Conservation (phyloP, 2,329 filamentous ascomycete species). For the Colletotrichum tabaci region DNA sequence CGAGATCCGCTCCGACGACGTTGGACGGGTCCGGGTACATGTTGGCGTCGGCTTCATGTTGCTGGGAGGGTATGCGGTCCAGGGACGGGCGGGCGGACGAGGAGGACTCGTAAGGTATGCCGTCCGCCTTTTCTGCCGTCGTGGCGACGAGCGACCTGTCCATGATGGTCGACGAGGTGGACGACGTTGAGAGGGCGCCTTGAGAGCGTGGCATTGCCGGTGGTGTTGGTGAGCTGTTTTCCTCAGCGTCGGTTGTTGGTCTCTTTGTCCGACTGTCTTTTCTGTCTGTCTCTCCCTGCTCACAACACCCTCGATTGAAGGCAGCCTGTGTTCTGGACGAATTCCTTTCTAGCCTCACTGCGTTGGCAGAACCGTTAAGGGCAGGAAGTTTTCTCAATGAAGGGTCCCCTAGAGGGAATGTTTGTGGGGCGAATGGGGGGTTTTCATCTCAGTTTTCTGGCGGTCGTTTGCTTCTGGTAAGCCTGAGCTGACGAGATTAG, state of each 20-base stretch:
- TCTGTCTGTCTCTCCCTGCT: neutral
- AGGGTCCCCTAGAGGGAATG: neutral
- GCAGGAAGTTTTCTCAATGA: neutral
- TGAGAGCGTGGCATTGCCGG: slow-evolving; percentile 23
- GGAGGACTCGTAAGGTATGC: slow-evolving; percentile 40
- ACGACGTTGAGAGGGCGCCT: slow-evolving; percentile 33
- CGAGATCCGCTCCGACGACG: slow-evolving; percentile 52
- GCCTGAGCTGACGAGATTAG: neutral
- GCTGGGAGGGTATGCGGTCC: slow-evolving; percentile 51
- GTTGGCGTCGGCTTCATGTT: slow-evolving; percentile 53
- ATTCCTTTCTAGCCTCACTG: neutral
- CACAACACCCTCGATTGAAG: too few species aligned
- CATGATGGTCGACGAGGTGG: slow-evolving; percentile 42
- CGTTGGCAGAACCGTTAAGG: neutral
- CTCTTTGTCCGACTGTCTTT: neutral
- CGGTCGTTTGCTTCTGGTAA: neutral
- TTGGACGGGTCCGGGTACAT: slow-evolving; percentile 51
- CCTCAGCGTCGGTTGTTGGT: neutral
- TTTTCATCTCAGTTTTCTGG: neutral
- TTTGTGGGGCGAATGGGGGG: neutral
- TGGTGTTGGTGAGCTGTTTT: neutral
- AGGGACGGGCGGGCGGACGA: slow-evolving; percentile 43
- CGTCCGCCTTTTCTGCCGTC: slow-evolving; percentile 37
- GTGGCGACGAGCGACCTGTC: slow-evolving; percentile 29
- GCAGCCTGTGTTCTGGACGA: too few species aligned